Evolutionary conservation across 2,329 filamentous ascomycete species (phyloP).

Genomic region (Alternaria dauci): DNA sequence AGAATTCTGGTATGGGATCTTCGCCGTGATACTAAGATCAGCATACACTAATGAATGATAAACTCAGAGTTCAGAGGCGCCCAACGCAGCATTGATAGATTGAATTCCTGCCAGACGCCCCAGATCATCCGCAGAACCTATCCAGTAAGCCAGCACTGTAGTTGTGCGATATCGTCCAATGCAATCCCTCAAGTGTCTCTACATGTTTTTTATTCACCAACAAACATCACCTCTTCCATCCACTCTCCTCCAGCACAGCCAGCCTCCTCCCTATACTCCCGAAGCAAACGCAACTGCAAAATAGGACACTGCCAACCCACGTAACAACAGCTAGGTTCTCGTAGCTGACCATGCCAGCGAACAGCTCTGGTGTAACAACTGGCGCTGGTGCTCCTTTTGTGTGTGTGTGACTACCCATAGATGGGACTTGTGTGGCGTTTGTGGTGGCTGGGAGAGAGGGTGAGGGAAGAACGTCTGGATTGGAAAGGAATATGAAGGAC

Average conservation of each 20-base stretch:
- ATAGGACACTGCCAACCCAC: constrained; percentile 93
- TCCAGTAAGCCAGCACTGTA: neutral
- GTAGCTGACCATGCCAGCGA: constrained; percentile 66
- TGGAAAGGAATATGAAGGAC: constrained; percentile 74
- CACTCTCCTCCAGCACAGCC: constrained; percentile 53
- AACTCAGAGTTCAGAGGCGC: neutral
- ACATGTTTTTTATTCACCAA: neutral
- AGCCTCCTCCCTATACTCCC: constrained; percentile 90
- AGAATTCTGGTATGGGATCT: neutral
- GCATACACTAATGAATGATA: neutral
- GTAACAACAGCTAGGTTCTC: constrained; percentile 76
- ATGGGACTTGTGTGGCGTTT: constrained; percentile 35
- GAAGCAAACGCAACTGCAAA: constrained; percentile 95
- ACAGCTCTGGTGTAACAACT: constrained; percentile 31
- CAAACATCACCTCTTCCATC: constrained; percentile 16
- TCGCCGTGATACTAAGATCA: neutral
- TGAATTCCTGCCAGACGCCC: neutral
- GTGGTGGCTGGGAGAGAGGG: constrained; percentile 33
- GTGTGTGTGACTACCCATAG: constrained; percentile 11
- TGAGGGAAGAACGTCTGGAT: constrained; percentile 77
- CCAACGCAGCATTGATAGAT: neutral
- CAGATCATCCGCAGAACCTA: neutral
- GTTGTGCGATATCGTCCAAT: neutral
- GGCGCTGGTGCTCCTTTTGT: constrained; percentile 5
- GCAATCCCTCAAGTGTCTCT: neutral